Evolutionary conservation across 1,139 yeast species (phyloP), one percentile per base, ranked within the genome.

Genomic region (Saccharomyces hybrid): DNA sequence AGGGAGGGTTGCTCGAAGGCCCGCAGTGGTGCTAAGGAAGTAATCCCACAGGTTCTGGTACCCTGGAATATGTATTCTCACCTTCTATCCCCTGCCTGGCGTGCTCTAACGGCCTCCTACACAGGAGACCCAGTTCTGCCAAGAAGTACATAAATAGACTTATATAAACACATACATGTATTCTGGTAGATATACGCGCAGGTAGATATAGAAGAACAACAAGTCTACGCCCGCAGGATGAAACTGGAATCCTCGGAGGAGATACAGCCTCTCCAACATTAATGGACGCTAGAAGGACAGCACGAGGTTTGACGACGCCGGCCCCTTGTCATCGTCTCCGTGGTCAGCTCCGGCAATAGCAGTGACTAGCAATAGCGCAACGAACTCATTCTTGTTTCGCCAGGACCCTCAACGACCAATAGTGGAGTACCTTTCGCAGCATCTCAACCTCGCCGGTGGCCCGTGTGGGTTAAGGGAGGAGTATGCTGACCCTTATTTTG

Each of bases 241-340:
- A 13, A 32, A 32, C 38, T 32, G 38, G 38, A 13, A 32, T 32
- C 38, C 38, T 11, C n/a, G 38, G 14, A 32, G 14, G 19, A 32
- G n/a, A 13, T 32, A 13, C 38, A 32, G n/a, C 38, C 14, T 32
- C 38, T 13, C 14, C 38, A 32, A 32, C 14, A 32, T 13, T 0
- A 13, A 13, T 41, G 54, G 48, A 19, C 23, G 23, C 3, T 19
- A 3, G n/a, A 57, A 25, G 6, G 57, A 46, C 13, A 56, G 38
- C 28, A 56, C 29, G 13, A 14, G 50, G 53, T 11, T 34, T 6
- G 27, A 0, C n/a, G 38, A 32, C 38, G 38, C 23, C 38, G n/a
- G 38, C 38, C 38, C 38, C 38, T 32, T 32, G 38, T 13, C 38
- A 32, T 32, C 14, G 2, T 13, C n/a, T 13, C n/a, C 14, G 38